phyloP scores from a whole-genome alignment of 441 rosid genomes.

The Metrosideros polymorpha region DNA sequence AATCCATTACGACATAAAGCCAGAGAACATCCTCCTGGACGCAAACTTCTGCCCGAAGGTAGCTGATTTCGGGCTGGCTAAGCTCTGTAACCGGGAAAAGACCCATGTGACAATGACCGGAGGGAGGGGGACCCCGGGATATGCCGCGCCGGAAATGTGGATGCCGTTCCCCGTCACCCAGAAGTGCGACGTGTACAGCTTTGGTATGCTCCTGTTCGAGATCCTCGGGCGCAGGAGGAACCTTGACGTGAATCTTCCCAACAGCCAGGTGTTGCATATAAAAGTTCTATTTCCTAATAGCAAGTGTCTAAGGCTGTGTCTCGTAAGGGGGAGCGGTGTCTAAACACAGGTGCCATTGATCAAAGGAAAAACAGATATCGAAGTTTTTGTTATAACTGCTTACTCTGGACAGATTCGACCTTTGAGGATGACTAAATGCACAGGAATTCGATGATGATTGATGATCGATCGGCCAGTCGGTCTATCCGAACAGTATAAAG shows the following conservation, averaged over 20 bases:
- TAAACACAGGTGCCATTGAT: not conserved
- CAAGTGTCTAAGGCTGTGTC: not conserved
- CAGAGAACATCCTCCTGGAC: conserved; percentile 15
- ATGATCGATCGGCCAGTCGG: not conserved
- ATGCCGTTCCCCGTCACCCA: not conserved
- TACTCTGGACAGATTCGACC: not conserved
- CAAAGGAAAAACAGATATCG: not conserved
- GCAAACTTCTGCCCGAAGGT: conserved; percentile 5
- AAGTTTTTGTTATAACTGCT: not conserved
- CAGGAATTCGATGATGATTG: not conserved
- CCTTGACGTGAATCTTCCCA: not conserved
- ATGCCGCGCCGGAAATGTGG: not conserved
- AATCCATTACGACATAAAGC: conserved; percentile 14
- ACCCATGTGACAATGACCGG: not conserved
- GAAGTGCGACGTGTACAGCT: conserved; percentile 24
- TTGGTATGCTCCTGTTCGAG: conserved; percentile 16
- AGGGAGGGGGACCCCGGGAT: not conserved
- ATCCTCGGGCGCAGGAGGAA: conserved; percentile 7
- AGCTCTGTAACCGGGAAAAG: conserved; percentile 4
- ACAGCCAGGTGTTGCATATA: not conserved
- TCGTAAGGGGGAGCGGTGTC: not conserved
- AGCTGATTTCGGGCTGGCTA: conserved; percentile 18
- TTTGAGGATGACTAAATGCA: not conserved
- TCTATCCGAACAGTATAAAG: not conserved
- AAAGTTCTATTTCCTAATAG: not conserved